Evolutionary conservation across 2,329 filamentous ascomycete genomes (phyloP).

Genomic region (Trichoderma koningiopsis): DNA sequence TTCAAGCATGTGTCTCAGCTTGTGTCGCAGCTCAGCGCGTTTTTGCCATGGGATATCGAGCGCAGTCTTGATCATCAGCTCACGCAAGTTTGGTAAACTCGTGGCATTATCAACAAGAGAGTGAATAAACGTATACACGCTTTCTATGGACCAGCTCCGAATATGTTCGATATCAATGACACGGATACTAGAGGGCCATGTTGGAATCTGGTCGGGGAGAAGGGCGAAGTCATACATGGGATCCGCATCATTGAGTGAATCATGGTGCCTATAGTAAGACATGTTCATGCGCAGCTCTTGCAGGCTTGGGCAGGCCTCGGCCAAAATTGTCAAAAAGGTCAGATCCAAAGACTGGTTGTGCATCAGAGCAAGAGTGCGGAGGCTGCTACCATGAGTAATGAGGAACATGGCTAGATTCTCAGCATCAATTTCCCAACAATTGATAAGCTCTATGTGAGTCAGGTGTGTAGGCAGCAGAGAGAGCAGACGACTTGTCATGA

Average conservation of each 20-base stretch:
- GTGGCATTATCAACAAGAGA: conserved; percentile 74
- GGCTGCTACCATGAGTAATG: conserved; percentile 63
- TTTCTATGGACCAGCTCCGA: conserved; percentile 69
- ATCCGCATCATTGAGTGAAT: conserved; percentile 69
- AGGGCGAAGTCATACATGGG: conserved; percentile 74
- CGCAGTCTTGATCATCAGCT: conserved; percentile 73
- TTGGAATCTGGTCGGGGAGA: conserved; percentile 64
- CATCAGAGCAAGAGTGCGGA: conserved; percentile 69
- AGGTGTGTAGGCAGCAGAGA: conserved; percentile 67
- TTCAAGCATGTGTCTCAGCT: conserved; percentile 73
- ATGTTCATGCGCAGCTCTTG: conserved; percentile 75
- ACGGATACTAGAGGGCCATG: conserved; percentile 74
- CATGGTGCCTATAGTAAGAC: conserved; percentile 72
- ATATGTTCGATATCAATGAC: conserved; percentile 75
- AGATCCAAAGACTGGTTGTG: conserved; percentile 81
- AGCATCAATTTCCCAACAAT: conserved; percentile 75
- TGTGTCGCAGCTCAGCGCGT: conserved; percentile 74
- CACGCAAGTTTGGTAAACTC: conserved; percentile 66
- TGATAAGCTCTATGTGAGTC: conserved; percentile 69
- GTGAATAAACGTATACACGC: conserved; percentile 75
- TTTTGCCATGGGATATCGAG: conserved; percentile 81
- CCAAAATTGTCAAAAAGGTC: conserved; percentile 70
- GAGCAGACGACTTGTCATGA: conserved; percentile 70
- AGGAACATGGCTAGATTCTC: conserved; percentile 68
- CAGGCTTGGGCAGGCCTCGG: conserved; percentile 68